Evolutionary conservation across 257 asterid species (phyloP).

Genomic region (Primulina tabacum): DNA sequence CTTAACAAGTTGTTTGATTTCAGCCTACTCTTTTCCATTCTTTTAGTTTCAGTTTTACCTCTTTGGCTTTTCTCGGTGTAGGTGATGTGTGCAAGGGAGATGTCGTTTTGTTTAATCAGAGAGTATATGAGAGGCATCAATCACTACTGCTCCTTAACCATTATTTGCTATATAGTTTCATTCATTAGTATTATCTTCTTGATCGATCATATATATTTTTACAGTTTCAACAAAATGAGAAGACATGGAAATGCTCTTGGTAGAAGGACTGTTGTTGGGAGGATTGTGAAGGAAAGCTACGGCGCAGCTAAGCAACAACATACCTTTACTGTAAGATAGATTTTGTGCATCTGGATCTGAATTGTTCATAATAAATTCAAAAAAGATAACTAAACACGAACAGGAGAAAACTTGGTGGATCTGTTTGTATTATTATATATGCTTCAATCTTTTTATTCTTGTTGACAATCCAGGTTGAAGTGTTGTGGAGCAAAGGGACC

Average conservation of each 20-base stretch:
- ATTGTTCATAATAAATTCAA: conserved; percentile 1
- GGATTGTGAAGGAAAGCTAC: conserved; percentile 72
- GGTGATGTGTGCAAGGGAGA: conserved; percentile 89
- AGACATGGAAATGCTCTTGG: conserved; percentile 43
- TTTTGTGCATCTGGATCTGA: background rate
- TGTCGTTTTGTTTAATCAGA: conserved; percentile 69
- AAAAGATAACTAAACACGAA: background rate
- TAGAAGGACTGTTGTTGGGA: conserved; percentile 65
- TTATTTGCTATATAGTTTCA: conserved; percentile 16
- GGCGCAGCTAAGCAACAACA: conserved; percentile 81
- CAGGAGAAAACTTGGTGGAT: conserved; percentile 6
- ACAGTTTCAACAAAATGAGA: conserved; percentile 47
- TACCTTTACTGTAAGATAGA: conserved; percentile 68
- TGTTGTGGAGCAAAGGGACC: conserved; percentile 66
- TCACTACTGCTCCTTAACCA: background rate
- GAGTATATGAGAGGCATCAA: conserved; percentile 48
- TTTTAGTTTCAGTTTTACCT: conserved; percentile 12
- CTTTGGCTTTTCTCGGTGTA: conserved; percentile 31
- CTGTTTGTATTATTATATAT: conserved; percentile 3
- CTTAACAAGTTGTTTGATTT: background rate
- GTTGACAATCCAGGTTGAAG: conserved; percentile 61
- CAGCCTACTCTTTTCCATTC: background rate
- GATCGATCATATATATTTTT: conserved; percentile 19
- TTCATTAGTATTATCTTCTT: conserved; percentile 9
- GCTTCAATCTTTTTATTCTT: conserved; percentile 3